Percentiles rank a stretch among this genome's conserved stretches.
These are phyloP conservation scores for Cryptococcus neoformans DNA, from an alignment of 1,284 basidiomycete genomes.

Conservation along the genomic window DNA sequence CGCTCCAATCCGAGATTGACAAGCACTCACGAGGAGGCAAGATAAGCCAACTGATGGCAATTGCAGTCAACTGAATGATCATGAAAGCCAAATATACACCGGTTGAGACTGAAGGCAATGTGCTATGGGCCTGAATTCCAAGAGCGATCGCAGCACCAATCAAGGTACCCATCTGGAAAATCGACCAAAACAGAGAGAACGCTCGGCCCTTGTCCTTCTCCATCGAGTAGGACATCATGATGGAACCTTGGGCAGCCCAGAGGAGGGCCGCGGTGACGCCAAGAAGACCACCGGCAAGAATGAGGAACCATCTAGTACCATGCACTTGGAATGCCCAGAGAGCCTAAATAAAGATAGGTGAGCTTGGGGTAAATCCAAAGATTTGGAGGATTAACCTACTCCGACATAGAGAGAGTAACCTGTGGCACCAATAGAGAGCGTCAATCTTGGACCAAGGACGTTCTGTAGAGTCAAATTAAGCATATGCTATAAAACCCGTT, in stretches of 20 bases:
- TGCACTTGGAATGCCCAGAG: conserved; percentile 22
- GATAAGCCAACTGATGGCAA: conserved; percentile 30
- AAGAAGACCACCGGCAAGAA: conserved; percentile 50
- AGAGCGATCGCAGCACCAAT: conserved; percentile 52
- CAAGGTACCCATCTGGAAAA: conserved; percentile 52
- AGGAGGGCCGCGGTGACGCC: conserved; percentile 43
- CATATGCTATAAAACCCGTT: not conserved
- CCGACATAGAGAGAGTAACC: conserved; percentile 44
- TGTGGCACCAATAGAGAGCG: conserved; percentile 49
- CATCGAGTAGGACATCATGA: conserved; percentile 53
- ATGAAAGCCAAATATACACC: conserved; percentile 43
- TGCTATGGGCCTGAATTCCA: conserved; percentile 36
- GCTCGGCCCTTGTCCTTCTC: conserved; percentile 51
- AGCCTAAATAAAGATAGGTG: not conserved
- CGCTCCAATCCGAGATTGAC: not conserved
- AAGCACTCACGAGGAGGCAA: conserved; percentile 30
- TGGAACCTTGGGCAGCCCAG: conserved; percentile 50
- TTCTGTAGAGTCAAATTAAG: conserved; percentile 19
- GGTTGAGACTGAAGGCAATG: conserved; percentile 32
- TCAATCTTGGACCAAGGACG: conserved; percentile 50
- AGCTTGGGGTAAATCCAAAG: not conserved
- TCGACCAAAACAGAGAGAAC: conserved; percentile 52
- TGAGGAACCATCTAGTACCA: conserved; percentile 44
- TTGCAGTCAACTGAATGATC: conserved; percentile 42
- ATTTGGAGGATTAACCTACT: conserved; percentile 12